Evolutionary conservation across 805 yeast genomes (phyloP).

Genomic region (Saturnispora gosingensis): DNA sequence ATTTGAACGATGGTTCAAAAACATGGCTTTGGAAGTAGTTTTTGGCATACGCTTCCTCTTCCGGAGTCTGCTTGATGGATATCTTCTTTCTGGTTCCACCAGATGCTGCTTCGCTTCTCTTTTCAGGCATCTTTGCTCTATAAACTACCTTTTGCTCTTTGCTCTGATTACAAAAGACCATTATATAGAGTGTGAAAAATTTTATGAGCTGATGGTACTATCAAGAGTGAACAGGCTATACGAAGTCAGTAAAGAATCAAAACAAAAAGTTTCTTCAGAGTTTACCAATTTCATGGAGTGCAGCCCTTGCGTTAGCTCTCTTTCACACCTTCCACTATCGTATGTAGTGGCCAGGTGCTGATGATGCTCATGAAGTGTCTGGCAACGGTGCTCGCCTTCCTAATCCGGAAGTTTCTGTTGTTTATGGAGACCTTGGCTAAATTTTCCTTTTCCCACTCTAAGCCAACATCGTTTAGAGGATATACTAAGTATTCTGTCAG

Average conservation of each 20-base stretch:
- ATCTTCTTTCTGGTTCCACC: conserved; percentile 13
- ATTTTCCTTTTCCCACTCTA: background rate
- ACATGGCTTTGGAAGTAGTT: conserved; percentile 25
- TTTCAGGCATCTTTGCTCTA: background rate
- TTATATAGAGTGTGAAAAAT: background rate
- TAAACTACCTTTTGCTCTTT: background rate
- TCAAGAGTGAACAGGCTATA: background rate
- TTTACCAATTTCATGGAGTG: background rate
- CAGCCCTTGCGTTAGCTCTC: background rate
- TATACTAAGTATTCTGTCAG: background rate
- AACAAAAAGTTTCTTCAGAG: background rate
- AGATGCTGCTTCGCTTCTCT: background rate
- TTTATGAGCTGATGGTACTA: background rate
- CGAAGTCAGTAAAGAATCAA: background rate
- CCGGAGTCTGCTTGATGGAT: conserved; percentile 25
- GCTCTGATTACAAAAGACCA: background rate
- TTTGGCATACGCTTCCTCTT: conserved; percentile 26
- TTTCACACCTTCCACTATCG: background rate
- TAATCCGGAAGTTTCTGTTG: background rate
- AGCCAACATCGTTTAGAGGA: background rate
- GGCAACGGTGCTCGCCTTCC: background rate
- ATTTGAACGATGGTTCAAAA: conserved; percentile 31
- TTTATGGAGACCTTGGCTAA: background rate
- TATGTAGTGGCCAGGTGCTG: background rate
- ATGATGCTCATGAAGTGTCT: background rate